Percentiles rank a stretch among this genome's conserved stretches.
phyloP scores from a whole-genome alignment of 2,329 filamentous ascomycete species.

The Colletotrichum camelliae region DNA sequence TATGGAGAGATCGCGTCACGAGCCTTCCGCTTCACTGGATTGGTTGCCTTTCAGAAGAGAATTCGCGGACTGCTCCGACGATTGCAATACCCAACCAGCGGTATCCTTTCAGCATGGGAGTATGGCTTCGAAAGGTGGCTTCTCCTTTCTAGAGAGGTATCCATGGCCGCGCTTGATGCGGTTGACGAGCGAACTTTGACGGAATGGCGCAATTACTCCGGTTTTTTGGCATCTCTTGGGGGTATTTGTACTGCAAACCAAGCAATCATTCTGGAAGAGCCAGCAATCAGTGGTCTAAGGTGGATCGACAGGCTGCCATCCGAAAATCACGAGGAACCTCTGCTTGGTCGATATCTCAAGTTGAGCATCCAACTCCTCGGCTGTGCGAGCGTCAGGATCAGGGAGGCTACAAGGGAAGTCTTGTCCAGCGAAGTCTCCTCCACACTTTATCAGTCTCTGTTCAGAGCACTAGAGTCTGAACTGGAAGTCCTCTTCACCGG shows the following conservation, averaged over 20 bases:
- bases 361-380: conserved; percentile 70
- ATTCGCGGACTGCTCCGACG: conserved; percentile 63
- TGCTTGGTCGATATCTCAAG: conserved; percentile 64
- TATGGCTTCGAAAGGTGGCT: conserved; percentile 70
- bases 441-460: conserved; percentile 65
- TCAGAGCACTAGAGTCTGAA: conserved; percentile 69
- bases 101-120: conserved; percentile 73
- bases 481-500: conserved; percentile 67
- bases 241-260: conserved; percentile 70
- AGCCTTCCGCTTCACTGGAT: conserved; percentile 69
- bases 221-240: conserved; percentile 70
- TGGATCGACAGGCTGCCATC: conserved; percentile 70
- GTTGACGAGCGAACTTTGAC: conserved; percentile 62
- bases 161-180: conserved; percentile 53
- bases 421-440: conserved; percentile 70
- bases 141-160: conserved; percentile 67
- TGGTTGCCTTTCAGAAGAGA: conserved; percentile 74
- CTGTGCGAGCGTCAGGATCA: conserved; percentile 66
- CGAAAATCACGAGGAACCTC: conserved; percentile 65
- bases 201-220: conserved; percentile 74
- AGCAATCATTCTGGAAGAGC: conserved; percentile 61
- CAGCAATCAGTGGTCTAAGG: conserved; percentile 58
- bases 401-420: conserved; percentile 71
- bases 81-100: conserved; percentile 67
- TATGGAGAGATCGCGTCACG: conserved; percentile 68